These are phyloP conservation scores for Phlyctochytrium arcticum DNA, from an alignment of 192 early-diverging fungal species.

Conservation along the genomic window DNA sequence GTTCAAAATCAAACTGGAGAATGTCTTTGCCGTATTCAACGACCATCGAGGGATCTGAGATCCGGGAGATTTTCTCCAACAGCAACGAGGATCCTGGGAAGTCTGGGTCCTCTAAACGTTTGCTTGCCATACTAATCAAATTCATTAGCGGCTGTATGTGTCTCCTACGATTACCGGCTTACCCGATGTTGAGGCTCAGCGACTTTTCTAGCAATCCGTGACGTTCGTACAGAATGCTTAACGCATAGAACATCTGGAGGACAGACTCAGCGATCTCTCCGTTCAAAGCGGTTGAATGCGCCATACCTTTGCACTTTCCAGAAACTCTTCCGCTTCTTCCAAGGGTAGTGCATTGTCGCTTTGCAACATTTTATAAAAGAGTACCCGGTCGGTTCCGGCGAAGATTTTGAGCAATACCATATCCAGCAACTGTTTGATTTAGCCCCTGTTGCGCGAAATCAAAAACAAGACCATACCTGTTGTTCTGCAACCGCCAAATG, in stretches of 20 bases:
- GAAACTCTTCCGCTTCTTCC: constrained; percentile 40
- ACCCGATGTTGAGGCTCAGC: constrained; percentile 67
- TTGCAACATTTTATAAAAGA: constrained; percentile 23
- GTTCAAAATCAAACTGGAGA: background rate
- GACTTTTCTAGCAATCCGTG: constrained; percentile 39
- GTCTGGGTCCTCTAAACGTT: constrained; percentile 49
- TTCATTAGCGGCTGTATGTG: background rate
- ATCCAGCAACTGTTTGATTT: constrained; percentile 57
- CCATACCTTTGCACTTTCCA: constrained; percentile 44
- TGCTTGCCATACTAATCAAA: constrained; percentile 41
- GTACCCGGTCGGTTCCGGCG: constrained; percentile 12
- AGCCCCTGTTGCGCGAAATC: too few species aligned
- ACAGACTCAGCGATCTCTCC: background rate
- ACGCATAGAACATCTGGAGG: constrained; percentile 53
- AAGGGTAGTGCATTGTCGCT: constrained; percentile 46
- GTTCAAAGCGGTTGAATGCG: background rate
- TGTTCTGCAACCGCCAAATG: background rate
- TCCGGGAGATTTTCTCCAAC: background rate
- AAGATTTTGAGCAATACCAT: constrained; percentile 50
- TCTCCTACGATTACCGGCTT: background rate
- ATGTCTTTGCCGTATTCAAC: too few species aligned
- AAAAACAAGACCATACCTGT: background rate
- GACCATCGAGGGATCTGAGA: background rate
- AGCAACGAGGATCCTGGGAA: constrained; percentile 30
- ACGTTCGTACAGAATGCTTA: constrained; percentile 57